Evolutionary conservation across 208 protist genomes (phyloP), one percentile per base, ranked within the genome.

Genomic region (Leishmania gerbilli): DNA sequence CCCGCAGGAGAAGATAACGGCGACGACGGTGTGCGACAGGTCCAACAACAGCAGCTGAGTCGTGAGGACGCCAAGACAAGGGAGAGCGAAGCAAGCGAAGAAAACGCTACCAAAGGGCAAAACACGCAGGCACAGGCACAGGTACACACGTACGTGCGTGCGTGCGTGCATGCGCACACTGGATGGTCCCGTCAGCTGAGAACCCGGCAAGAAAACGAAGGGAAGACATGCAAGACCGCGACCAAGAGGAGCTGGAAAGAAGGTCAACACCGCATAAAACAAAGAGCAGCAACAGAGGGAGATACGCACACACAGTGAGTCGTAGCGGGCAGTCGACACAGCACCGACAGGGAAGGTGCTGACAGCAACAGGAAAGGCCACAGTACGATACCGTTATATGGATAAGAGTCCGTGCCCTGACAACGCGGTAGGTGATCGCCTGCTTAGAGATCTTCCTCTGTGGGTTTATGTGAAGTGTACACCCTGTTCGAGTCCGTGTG

Each of bases 51-150:
- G 62, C 2, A 31, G 13, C 9, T 0, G 27, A 31, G 58, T 34
- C 45, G 40, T 4, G 69, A 51, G 42, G 40, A 45, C 69, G 19
- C 69, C 58, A 64, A 64, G 58, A 64, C 21, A 13, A 31, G 58
- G 58, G 27, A 68, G 31, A 7, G 31, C 9, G 31, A 17, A 27
- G 24, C 31, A 67, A 68, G 40, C 15, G 40, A 11, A 1, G 47
- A 3, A 47, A 34, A 9, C 11, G 40, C 40, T 34, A 71, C 19
- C 31, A 71, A 79, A 21, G 55, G 60, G 17, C 21, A 2, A 37
- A 24, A 74, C 67, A 71, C 60, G 56, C 47, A 77, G 51, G 47
- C 27, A 56, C 71, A 75, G 31, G 51, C 27, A 75, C 64, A 65
- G n/a, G n/a, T 27, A 65, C 68, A 27, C 45, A 40, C 37, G 1